Conservation (phyloP, 495 filamentous ascomycete genomes). For the Neurospora pannonica region DNA sequence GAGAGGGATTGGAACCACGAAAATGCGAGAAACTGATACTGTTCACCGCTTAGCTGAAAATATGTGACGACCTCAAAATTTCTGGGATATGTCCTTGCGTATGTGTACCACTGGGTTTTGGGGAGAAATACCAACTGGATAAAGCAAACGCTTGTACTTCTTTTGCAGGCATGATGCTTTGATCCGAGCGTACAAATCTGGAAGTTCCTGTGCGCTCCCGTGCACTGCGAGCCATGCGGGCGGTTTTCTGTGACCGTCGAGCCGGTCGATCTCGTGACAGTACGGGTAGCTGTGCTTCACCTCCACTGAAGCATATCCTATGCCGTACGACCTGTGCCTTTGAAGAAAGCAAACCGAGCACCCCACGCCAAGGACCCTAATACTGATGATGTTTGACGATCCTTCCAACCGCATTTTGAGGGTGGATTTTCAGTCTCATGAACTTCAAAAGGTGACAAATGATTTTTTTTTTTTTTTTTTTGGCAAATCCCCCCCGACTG, state of each 20-base stretch:
- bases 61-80: background rate
- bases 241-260: background rate
- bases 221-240: background rate
- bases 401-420: background rate
- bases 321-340: background rate
- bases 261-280: background rate
- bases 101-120: background rate
- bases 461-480: no score
- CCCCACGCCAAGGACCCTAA: background rate
- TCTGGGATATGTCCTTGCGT: background rate
- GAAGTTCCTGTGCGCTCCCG: background rate
- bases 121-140: background rate
- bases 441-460: background rate
- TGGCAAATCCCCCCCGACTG: background rate
- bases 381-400: background rate
- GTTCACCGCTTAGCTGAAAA: background rate
- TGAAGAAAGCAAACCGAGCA: background rate
- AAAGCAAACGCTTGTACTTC: background rate
- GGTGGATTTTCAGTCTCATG: background rate
- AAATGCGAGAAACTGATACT: background rate
- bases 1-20: background rate
- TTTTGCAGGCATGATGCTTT: background rate
- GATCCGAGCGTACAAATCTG: background rate
- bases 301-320: background rate
- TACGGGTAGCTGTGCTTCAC: background rate